These are phyloP conservation scores for Microbotryum intermedium DNA, from an alignment of 1,284 basidiomycete genomes.

Conservation along the genomic window DNA sequence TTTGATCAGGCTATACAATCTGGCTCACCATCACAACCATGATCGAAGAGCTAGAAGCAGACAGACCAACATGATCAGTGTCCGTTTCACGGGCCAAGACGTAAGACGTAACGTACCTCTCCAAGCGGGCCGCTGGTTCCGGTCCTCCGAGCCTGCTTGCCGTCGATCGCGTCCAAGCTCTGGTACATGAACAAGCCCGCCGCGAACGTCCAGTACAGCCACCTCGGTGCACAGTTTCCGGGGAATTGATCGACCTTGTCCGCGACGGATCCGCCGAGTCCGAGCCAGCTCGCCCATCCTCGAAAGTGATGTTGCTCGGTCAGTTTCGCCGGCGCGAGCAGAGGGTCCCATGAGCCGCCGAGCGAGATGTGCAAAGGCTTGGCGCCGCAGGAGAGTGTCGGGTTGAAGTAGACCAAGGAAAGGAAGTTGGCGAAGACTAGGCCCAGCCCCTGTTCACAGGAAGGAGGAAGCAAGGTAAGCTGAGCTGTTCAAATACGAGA, in stretches of 20 bases:
- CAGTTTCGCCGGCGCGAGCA: slow-evolving; percentile 23
- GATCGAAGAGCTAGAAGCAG: slow-evolving; percentile 74
- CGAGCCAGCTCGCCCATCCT: not conserved
- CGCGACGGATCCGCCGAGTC: not conserved
- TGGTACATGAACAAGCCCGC: slow-evolving; percentile 88
- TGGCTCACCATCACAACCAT: slow-evolving; percentile 51
- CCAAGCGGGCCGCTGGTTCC: slow-evolving; percentile 79
- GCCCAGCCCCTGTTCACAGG: slow-evolving; percentile 50
- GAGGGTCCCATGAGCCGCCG: slow-evolving; percentile 35
- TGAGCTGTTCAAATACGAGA: not conserved
- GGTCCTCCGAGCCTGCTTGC: slow-evolving; percentile 74
- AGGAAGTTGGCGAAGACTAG: slow-evolving; percentile 78
- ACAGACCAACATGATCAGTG: not conserved
- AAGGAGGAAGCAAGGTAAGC: slow-evolving; percentile 61
- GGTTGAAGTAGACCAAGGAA: slow-evolving; percentile 74
- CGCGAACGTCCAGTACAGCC: slow-evolving; percentile 82
- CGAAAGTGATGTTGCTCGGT: not conserved
- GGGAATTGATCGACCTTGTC: slow-evolving; percentile 35
- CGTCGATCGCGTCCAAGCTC: slow-evolving; percentile 78
- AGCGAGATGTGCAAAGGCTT: slow-evolving; percentile 30
- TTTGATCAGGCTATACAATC: not conserved
- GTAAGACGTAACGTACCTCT: not conserved
- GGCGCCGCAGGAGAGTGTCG: slow-evolving; percentile 38
- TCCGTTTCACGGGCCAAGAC: not conserved
- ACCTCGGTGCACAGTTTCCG: slow-evolving; percentile 57